These are phyloP conservation scores for Cryptosporidium canis DNA, from an alignment of 169 alveolate genomes.

Conservation along the genomic window DNA sequence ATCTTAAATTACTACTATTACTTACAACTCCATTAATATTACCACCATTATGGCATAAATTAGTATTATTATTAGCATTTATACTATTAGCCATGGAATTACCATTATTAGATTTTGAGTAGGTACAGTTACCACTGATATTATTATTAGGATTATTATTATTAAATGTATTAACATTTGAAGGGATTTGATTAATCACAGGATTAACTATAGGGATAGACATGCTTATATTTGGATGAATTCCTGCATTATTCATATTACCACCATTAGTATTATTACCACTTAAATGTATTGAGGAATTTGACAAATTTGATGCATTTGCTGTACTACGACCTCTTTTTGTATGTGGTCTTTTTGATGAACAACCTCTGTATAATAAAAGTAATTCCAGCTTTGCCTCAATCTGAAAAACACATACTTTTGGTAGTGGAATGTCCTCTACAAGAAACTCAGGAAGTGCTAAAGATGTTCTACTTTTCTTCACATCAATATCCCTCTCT, in stretches of 20 bases:
- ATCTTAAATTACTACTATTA: not conserved
- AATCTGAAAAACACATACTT: constrained; percentile 69
- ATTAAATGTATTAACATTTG: not conserved
- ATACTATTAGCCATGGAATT: not conserved
- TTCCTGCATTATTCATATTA: not conserved
- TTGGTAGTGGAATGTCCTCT: constrained; percentile 68
- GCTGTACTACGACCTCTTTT: constrained; percentile 40
- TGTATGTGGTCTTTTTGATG: constrained; percentile 73
- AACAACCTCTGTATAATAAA: constrained; percentile 71
- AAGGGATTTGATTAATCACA: not conserved
- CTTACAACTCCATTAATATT: not conserved
- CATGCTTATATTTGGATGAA: not conserved
- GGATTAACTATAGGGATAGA: not conserved
- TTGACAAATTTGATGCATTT: not conserved
- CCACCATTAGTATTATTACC: not conserved
- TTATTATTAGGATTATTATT: not conserved
- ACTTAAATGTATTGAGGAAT: not conserved
- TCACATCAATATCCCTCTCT: constrained; percentile 71
- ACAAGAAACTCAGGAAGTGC: constrained; percentile 68
- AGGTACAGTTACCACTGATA: not conserved
- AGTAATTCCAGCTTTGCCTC: constrained; percentile 62
- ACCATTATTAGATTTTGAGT: not conserved
- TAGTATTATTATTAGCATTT: not conserved
- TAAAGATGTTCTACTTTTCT: constrained; percentile 66
- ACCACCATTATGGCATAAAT: not conserved